Evolutionary conservation across 192 early-diverging fungal species (phyloP).

Genomic region (Coemansia sp.): DNA sequence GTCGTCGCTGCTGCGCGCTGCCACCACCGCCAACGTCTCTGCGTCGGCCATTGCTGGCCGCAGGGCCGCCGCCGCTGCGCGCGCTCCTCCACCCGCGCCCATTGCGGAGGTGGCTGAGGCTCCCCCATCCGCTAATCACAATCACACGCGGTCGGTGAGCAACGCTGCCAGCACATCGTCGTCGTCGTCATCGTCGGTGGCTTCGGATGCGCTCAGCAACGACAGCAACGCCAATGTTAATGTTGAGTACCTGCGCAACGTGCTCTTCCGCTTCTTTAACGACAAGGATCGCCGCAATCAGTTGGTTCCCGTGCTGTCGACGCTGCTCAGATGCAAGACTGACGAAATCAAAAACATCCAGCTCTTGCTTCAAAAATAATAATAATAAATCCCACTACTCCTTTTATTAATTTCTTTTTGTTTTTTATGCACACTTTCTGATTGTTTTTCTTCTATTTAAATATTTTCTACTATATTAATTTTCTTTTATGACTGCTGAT

Average conservation of each 20-base stretch:
- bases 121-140: neutral
- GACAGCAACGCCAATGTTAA: conserved; percentile 29
- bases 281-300: conserved; percentile 57
- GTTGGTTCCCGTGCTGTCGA: conserved; percentile 64
- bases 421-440: neutral
- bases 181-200: conserved; percentile 16
- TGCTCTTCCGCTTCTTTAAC: conserved; percentile 53
- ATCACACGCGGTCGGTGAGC: conserved; percentile 33
- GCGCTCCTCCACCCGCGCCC: neutral
- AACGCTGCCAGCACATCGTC: conserved; percentile 13
- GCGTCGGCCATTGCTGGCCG: conserved; percentile 4
- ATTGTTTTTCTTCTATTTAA: neutral
- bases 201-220: neutral
- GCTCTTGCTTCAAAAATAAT: conserved; percentile 21
- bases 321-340: conserved; percentile 60
- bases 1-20: conserved; percentile 49
- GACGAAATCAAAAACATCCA: conserved; percentile 62
- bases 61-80: conserved; percentile 1
- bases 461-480: neutral
- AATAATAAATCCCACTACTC: neutral
- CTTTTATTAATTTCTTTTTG: neutral
- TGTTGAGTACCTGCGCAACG: conserved; percentile 54
- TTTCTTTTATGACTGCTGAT: neutral
- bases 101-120: neutral
- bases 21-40: conserved; percentile 30